Base-by-base conservation (phyloP, 495 filamentous ascomycete genomes). In the Sabuloglossum arenarium region DNA sequence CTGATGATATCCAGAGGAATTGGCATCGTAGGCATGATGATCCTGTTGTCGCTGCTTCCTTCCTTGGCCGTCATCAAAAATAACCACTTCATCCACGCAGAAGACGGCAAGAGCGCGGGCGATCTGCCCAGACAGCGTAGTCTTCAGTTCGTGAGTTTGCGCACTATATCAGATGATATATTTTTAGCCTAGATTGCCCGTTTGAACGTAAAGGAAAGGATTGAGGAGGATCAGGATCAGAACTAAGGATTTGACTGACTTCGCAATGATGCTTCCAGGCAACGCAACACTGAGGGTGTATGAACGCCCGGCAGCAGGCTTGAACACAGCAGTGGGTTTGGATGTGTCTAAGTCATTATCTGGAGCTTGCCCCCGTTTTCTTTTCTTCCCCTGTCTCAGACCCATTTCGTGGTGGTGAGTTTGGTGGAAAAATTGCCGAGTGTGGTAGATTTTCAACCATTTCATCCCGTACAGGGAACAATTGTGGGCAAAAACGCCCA, bases 71-170 rank as follows among this genome's bases (percentile, higher is more conserved):
- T 88, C 84, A 50, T 85, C 75, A 64, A 81, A 88, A 55, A 88
- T 65, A 46, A 88, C 71, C 28, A 90, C 71, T 65, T 90, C 85
- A 61, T 90, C 85, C 54, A 88, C 76, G 58, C 75, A 81, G 63
- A 86, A 88, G 57, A 88, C 81, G 25, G 83, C 79, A 8, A 79
- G 68, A 14, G 81, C 83, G 23, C 85, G 80, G 1, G 83, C 85
- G 24, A 90, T 75, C 55, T 77, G 77, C 23, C 80, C 79, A 4
- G 79, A 80, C 39, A 84, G 69, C 25, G 69, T 67, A 9, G 79
- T 79, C 62, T 81, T 79, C 56, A 81, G 79, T 45, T 86, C 81
- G 50, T 77, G 76, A 21, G 79, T 71, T 62, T 73, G 67, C 9
- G 73, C 75, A 63, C 75, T 79, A 52, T n/a, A n/a, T n/a, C n/a